Evolutionary conservation across 228 moss, liverwort and hornwort species (phyloP), one percentile per base, ranked within the genome.

Genomic region (Sphagnum fallax): DNA sequence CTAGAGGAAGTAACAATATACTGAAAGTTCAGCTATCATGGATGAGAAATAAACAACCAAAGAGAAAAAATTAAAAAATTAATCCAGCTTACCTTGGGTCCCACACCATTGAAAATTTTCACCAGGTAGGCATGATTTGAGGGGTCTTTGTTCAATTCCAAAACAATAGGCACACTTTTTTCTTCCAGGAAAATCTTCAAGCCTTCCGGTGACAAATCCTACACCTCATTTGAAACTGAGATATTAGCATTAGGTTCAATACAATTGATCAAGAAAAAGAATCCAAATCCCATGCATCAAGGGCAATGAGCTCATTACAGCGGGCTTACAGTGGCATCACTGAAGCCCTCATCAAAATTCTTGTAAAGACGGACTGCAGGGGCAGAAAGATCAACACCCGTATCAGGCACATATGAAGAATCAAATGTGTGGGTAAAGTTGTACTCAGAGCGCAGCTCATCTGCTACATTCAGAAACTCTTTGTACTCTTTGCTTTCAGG

Each of bases 311-410:
- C 6, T 6, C 16, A 6, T 10, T 15, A 10, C 62, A 6, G 7
- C 62, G 53, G 65, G 71, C 89, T 89, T 75, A 90, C 93, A 48
- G 75, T 67, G 74, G 60, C 85, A 68, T 88, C 90, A 67, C 78
- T 82, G 61, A 87, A 87, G 70, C 88, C 90, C 72, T 98, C 94
- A 65, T 98, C 98, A 73, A 98, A 93, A 66, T 76, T 77, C 78
- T 94, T 98, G 65, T 82, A 82, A 9, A 98, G 70, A 55, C 92
- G 91, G 66, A 98, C 83, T 6, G 93, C 88, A 73, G 91, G 87
- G 75, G 84, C 73, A 69, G 75, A 79, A 61, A 94, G 52, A 32
- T 80, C 75, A 10, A 81, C 78, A 49, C 83, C 89, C 55, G 74
- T 87, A 62, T 90, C 84, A 0, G 88, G 91, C 49, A 84, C 52